Evolutionary conservation across 73 alveolate genomes (phyloP), one percentile per base, ranked within the genome.

Genomic region (Paramecium bursaria): DNA sequence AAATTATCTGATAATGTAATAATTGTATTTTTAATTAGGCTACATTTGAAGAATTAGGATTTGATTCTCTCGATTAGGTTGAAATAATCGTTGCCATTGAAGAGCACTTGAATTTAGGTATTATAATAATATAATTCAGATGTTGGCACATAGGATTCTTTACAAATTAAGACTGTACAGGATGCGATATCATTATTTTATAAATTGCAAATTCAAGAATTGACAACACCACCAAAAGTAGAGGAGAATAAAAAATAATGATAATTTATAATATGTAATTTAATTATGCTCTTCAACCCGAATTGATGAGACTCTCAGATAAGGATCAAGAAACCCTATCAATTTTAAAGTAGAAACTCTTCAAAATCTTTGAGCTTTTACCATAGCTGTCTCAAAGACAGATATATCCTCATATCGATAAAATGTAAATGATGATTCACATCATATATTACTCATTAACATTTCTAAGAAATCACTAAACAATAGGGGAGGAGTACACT

Each of bases 21-120:
- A 0, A 27, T 14, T 25, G 46, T 31, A 39, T 9, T 67, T 19
- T 6, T 14, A 39, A 17, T 3, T 39, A 67, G 82, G 82, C 95
- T 3, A 73, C 95, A 14, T 92, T 92, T 50, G 95, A 92, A 90
- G 97, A 92, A 53, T 88, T 92, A 29, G 97, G 97, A 17, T 92
- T 92, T 82, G 97, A 92, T 55, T 88, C 95, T 3, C 73, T 92
- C 1, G 97, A 92, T 53, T 88, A 76, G 6, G 97, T 92, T 46
- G 97, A 92, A 50, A 82, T 92, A 26, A 93, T 92, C 35, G 89
- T 92, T 9, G 97, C 95, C 30, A 88, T 92, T 86, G 97, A 92
- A 74, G 97, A 92, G 80, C 91, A 89, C 42, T 86, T 92, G 21
- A 95, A 94, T 6, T 50, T 90, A 50, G 95, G 82, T 67, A 67